Evolutionary conservation across 2,329 filamentous ascomycete genomes (phyloP), one percentile per base, ranked within the genome.

Genomic region (Truncatella angustata): DNA sequence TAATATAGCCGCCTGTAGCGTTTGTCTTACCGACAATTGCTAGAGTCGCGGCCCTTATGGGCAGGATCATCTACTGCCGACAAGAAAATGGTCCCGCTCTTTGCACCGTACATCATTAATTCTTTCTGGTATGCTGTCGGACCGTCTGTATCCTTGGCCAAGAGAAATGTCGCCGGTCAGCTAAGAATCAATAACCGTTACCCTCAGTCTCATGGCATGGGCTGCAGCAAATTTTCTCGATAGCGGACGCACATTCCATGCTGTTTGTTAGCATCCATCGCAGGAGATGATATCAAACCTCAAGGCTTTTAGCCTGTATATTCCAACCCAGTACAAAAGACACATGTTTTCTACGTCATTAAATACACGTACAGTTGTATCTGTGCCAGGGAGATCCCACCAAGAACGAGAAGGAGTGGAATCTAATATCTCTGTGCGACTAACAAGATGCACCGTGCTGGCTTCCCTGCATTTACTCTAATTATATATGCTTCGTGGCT

Each of bases 111-210:
- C 66, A 78, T 82, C 53, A 76, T 77, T 0, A 73, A 39, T n/a
- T 81, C 76, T 14, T 84, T 83, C 72, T 82, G 79, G 79, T 79
- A 79, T 2, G 79, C 78, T 0, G 72, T 78, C 54, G 77, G 73
- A 35, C 68, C 81, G 24, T 67, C 72, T 39, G 71, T 82, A 60
- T 77, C 75, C 4, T 73, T 82, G 67, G 70, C 82, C 34, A 75
- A 74, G 1, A 73, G 79, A 5, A 84, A 85, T 58, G 70, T 82
- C 12, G 81, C 76, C 20, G 81, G 81, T 0, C 79, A 82, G 51
- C 84, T 80, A 85, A 65, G 83, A 82, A 57, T 73, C 74, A 1
- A 73, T 78, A n/a, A n/a, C n/a, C n/a, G n/a, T n/a, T n/a, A n/a
- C n/a, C n/a, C n/a, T 78, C 54, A 83, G 80, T 56, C 83, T 84